Conservation (phyloP, 495 filamentous ascomycete species). For the Trichocladium antarcticum region DNA sequence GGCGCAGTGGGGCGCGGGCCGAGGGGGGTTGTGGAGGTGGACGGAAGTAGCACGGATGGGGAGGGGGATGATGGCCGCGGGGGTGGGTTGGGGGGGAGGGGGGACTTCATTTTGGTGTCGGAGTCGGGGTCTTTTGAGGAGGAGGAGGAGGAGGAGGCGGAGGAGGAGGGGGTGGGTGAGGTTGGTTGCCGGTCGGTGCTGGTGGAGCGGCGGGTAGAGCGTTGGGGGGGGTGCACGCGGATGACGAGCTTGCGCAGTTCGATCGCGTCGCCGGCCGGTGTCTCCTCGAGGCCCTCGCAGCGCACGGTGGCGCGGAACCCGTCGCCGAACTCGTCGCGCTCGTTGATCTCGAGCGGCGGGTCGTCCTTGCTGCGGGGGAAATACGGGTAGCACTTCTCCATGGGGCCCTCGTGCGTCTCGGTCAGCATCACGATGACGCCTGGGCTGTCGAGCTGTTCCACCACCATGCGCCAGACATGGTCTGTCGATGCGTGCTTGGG, state of each 20-base stretch:
- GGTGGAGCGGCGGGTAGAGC: background rate
- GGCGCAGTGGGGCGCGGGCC: slow-evolving; percentile 26
- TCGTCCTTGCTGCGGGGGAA: slow-evolving; percentile 56
- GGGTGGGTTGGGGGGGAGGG: background rate
- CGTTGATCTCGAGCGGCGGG: slow-evolving; percentile 43
- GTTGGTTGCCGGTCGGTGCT: background rate
- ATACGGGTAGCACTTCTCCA: slow-evolving; percentile 87
- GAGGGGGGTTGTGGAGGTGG: background rate
- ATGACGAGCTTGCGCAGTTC: slow-evolving; percentile 45
- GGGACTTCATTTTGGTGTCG: slow-evolving; percentile 17
- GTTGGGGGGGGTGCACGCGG: slow-evolving; percentile 22
- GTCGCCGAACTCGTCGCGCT: slow-evolving; percentile 50
- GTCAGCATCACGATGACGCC: slow-evolving; percentile 95
- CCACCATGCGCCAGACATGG: slow-evolving; percentile 95
- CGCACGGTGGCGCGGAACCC: slow-evolving; percentile 47
- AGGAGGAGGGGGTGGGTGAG: background rate
- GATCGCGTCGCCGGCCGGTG: slow-evolving; percentile 38
- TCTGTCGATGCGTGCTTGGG: slow-evolving; percentile 60
- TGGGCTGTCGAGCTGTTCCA: slow-evolving; percentile 66
- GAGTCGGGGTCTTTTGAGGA: slow-evolving; percentile 7
- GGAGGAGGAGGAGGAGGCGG: slow-evolving; percentile 1
- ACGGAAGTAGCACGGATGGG: background rate
- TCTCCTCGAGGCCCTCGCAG: slow-evolving; percentile 41
- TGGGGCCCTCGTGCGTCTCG: slow-evolving; percentile 68
- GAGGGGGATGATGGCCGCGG: background rate